Evolutionary conservation across 192 early-diverging fungal species (phyloP).

Genomic region (Backusella sp.): DNA sequence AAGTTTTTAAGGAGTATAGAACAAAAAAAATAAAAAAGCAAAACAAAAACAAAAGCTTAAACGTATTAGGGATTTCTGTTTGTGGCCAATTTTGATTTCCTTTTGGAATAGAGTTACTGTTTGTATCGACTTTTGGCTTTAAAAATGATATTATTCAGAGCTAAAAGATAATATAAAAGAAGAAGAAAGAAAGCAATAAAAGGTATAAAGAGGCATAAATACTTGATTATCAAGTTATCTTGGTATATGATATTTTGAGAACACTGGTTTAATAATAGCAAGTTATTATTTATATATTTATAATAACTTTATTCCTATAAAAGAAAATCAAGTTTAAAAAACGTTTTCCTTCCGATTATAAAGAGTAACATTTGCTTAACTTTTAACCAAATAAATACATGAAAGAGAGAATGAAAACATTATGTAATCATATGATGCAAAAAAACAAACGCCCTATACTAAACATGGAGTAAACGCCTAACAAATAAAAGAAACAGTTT

Average conservation of each 20-base stretch:
- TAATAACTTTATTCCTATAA: background rate
- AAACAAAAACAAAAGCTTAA: background rate
- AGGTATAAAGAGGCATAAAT: background rate
- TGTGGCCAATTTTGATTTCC: too few relatives aligned
- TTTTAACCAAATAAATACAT: too few relatives aligned
- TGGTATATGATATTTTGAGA: background rate
- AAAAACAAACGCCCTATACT: background rate
- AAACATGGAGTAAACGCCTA: background rate
- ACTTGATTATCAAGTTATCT: background rate
- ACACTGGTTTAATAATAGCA: background rate
- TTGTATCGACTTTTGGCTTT: background rate
- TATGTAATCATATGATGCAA: too few relatives aligned
- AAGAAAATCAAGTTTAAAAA: background rate
- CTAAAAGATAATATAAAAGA: background rate
- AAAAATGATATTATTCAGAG: background rate
- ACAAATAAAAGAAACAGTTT: background rate
- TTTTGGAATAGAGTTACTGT: too few relatives aligned
- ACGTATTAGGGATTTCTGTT: background rate
- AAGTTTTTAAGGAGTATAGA: background rate
- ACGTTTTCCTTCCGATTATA: background rate
- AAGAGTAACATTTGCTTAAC: background rate
- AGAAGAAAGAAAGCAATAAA: too few relatives aligned
- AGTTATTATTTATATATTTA: background rate
- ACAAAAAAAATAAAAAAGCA: too few relatives aligned
- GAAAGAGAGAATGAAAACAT: too few relatives aligned